Evolutionary conservation across 2,329 filamentous ascomycete genomes (phyloP).

Genomic region (Mycosphaerella sp.): DNA sequence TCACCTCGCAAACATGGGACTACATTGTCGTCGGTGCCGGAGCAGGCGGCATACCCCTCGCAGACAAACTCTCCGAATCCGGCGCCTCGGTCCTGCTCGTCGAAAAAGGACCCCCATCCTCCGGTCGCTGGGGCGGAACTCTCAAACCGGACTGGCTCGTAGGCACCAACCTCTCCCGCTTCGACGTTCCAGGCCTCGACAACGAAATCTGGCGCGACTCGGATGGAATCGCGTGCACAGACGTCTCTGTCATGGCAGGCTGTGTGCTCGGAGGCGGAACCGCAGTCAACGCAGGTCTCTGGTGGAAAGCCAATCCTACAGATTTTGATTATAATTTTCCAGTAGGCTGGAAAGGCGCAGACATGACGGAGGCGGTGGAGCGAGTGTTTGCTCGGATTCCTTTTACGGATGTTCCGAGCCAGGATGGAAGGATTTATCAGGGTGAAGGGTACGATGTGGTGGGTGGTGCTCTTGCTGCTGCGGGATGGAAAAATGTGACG

Average conservation of each 20-base stretch:
- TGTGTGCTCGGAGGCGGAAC: constrained; percentile 64
- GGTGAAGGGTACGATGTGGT: constrained; percentile 60
- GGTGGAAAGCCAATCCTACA: constrained; percentile 57
- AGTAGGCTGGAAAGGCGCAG: constrained; percentile 59
- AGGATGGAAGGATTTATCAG: constrained; percentile 61
- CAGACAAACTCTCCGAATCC: constrained; percentile 56
- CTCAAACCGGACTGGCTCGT: constrained; percentile 57
- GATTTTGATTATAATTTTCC: constrained; percentile 73
- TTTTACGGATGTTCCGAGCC: constrained; percentile 59
- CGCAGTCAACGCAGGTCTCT: constrained; percentile 61
- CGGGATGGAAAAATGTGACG: constrained; percentile 58
- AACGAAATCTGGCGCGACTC: constrained; percentile 64
- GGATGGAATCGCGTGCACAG: constrained; percentile 58
- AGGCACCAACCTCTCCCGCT: constrained; percentile 58
- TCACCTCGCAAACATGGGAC: constrained; percentile 47
- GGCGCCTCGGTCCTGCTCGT: constrained; percentile 59
- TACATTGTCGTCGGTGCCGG: constrained; percentile 61
- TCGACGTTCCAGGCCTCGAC: constrained; percentile 65
- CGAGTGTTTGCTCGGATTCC: constrained; percentile 64
- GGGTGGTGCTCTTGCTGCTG: constrained; percentile 50
- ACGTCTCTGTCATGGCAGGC: constrained; percentile 67
- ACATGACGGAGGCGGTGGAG: constrained; percentile 54
- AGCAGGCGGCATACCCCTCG: constrained; percentile 54
- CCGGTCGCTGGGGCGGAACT: constrained; percentile 58
- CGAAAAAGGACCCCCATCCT: constrained; percentile 48